Conservation (phyloP, 331 rosid species). For the Rhamnella rubrinervis region DNA sequence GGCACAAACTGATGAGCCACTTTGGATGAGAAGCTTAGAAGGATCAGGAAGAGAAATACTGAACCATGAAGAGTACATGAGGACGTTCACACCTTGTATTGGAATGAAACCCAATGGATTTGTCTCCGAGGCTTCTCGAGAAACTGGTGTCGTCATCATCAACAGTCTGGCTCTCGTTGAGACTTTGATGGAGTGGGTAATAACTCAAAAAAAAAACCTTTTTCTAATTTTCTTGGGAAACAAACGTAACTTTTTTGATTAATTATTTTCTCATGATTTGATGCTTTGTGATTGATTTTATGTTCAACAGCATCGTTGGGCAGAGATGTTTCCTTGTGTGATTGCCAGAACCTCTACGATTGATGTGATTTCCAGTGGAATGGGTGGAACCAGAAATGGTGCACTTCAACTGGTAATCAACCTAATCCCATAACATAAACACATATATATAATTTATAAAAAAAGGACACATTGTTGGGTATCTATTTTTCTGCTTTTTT, state of each 20-base stretch:
- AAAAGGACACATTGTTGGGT: too few relatives aligned
- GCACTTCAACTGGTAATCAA: slow-evolving; percentile 76
- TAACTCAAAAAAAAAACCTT: background rate
- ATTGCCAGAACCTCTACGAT: slow-evolving; percentile 74
- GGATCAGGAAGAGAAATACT: slow-evolving; percentile 61
- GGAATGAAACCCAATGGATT: slow-evolving; percentile 81
- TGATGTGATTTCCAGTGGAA: slow-evolving; percentile 78
- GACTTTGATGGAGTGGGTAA: slow-evolving; percentile 91
- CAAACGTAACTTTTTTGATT: background rate
- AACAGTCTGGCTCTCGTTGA: slow-evolving; percentile 91
- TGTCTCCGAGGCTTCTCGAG: slow-evolving; percentile 79
- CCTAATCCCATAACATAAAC: background rate
- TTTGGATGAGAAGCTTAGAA: slow-evolving; percentile 72
- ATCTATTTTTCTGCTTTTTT: too few relatives aligned
- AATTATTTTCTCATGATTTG: background rate
- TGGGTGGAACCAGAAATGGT: slow-evolving; percentile 91
- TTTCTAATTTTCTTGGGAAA: background rate
- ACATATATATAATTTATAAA: background rate
- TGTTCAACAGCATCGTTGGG: slow-evolving; percentile 69
- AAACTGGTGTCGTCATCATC: slow-evolving; percentile 83
- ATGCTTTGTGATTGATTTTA: slow-evolving; percentile 9
- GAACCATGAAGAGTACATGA: slow-evolving; percentile 73
- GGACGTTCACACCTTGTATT: slow-evolving; percentile 68
- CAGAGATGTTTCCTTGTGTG: slow-evolving; percentile 90
- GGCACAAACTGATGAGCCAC: slow-evolving; percentile 80